Evolutionary conservation across 2,329 filamentous ascomycete species (phyloP).

Genomic region (Metarhizium sp.): DNA sequence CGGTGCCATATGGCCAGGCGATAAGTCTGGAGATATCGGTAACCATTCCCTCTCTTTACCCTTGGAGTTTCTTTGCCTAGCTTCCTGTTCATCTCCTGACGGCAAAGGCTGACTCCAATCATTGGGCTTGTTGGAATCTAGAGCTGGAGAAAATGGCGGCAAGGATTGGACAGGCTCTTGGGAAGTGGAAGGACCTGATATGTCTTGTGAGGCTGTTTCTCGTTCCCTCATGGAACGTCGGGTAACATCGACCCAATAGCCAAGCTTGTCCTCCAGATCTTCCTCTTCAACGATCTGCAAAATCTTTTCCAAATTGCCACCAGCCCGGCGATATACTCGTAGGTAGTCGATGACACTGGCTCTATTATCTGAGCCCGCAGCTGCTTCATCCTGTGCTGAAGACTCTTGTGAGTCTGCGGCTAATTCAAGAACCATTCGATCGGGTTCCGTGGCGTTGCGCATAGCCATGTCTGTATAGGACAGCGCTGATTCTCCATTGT

Average conservation of each 20-base stretch:
- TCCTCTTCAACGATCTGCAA: conserved; percentile 53
- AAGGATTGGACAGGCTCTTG: neutral
- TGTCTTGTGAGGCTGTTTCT: neutral
- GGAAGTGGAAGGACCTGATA: neutral
- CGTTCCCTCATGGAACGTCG: conserved; percentile 20
- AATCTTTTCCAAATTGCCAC: conserved; percentile 49
- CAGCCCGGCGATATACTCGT: conserved; percentile 49
- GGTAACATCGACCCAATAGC: conserved; percentile 49
- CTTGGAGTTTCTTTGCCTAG: conserved; percentile 9
- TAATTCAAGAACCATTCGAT: neutral
- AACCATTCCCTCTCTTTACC: conserved; percentile 16
- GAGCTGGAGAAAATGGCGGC: neutral
- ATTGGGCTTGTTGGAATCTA: neutral
- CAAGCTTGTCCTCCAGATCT: conserved; percentile 46
- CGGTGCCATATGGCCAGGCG: conserved; percentile 4
- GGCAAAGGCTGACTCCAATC: neutral
- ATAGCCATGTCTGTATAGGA: neutral
- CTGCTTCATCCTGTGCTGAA: neutral
- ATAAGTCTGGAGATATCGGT: conserved; percentile 4
- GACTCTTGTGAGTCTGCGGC: neutral
- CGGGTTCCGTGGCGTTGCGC: neutral
- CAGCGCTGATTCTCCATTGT: neutral
- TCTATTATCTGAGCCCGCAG: conserved; percentile 7
- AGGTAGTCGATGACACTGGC: conserved; percentile 27
- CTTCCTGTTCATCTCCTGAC: neutral